Evolutionary conservation across 2,329 filamentous ascomycete species (phyloP).

Genomic region (Didymella pomorum): DNA sequence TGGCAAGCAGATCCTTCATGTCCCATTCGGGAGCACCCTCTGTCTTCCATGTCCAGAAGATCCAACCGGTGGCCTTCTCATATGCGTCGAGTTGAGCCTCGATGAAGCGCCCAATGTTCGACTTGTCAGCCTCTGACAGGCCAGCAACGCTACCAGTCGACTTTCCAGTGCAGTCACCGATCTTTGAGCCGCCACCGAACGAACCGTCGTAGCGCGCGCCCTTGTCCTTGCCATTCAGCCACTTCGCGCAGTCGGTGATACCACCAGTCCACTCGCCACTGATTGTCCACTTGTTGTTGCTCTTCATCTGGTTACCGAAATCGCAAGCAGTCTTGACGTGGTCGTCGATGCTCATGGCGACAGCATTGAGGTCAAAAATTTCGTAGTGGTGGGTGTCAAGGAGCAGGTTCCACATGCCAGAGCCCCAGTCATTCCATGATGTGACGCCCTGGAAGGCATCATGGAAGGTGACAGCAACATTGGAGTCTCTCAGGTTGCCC

Average conservation of each 20-base stretch:
- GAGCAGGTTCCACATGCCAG: conserved; percentile 55
- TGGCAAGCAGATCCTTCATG: conserved; percentile 54
- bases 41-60: conserved; percentile 62
- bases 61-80: conserved; percentile 59
- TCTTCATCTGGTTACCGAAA: conserved; percentile 57
- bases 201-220: conserved; percentile 58
- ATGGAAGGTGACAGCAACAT: conserved; percentile 56
- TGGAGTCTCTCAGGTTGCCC: conserved; percentile 54
- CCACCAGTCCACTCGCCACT: conserved; percentile 59
- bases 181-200: conserved; percentile 47
- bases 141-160: conserved; percentile 54
- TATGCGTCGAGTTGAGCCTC: conserved; percentile 58
- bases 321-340: conserved; percentile 55
- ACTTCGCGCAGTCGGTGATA: conserved; percentile 59
- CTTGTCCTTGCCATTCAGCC: conserved; percentile 57
- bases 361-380: conserved; percentile 52
- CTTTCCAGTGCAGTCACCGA: conserved; percentile 57
- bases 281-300: conserved; percentile 57
- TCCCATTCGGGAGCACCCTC: conserved; percentile 60
- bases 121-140: conserved; percentile 53
- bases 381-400: conserved; percentile 61
- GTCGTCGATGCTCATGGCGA: conserved; percentile 49
- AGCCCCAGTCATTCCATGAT: conserved; percentile 55
- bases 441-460: conserved; percentile 58
- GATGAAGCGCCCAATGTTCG: conserved; percentile 56